These are phyloP conservation scores for Mortierella hygrophila DNA, from an alignment of 192 early-diverging fungal genomes.

Conservation along the genomic window DNA sequence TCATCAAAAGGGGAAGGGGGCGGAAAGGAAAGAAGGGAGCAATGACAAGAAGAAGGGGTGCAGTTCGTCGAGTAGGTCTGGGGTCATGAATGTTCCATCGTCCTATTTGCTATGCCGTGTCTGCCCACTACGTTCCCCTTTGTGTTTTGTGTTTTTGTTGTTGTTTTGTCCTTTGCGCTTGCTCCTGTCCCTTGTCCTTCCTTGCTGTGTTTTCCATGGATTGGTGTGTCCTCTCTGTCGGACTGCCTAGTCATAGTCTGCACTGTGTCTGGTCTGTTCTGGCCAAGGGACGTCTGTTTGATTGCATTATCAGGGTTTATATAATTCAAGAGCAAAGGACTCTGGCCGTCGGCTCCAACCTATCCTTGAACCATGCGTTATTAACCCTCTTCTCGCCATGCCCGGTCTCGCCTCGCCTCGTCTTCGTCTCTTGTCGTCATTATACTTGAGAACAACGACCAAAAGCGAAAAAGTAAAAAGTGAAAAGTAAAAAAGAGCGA, in stretches of 20 bases:
- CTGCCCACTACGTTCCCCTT: neutral
- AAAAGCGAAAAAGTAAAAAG: neutral
- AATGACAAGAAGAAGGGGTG: neutral
- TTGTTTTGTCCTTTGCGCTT: no score
- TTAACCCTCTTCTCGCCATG: neutral
- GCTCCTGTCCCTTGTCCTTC: no score
- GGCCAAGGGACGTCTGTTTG: neutral
- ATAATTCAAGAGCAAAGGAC: neutral
- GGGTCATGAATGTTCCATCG: neutral
- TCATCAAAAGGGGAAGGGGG: neutral
- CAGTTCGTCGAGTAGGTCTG: neutral
- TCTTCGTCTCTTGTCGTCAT: neutral
- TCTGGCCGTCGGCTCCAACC: neutral
- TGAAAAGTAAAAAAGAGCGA: neutral
- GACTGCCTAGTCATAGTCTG: neutral
- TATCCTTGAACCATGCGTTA: conserved; percentile 1
- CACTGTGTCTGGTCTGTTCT: neutral
- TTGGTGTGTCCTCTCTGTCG: neutral
- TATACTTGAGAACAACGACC: neutral
- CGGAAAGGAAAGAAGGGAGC: neutral
- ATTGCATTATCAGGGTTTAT: neutral
- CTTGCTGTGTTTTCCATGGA: no score
- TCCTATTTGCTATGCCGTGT: conserved; percentile 1
- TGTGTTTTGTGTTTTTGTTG: neutral
- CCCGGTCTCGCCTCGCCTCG: neutral